Evolutionary conservation across 352 stramenopile species (phyloP), one percentile per base, ranked within the genome.

Genomic region (Pythium myriotylum): DNA sequence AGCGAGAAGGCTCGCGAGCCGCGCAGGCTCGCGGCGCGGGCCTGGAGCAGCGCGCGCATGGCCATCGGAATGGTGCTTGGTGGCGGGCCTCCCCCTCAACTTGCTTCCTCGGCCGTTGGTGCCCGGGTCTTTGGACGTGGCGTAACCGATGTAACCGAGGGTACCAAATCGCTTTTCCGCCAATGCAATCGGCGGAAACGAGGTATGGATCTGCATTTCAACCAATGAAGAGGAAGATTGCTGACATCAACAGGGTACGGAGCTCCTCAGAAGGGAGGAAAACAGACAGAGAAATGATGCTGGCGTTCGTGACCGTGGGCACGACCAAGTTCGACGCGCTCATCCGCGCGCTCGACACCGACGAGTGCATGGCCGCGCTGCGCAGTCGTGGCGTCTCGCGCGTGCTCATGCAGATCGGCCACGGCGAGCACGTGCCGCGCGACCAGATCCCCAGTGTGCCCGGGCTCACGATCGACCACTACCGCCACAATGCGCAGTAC

Each of bases 311-410:
- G 62, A 98, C 92, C 1, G 94, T 98, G 26, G 94, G 94, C n/a
- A 98, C 94, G 48, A 98, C 94, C 58, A 91, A 89, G 56, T 98
- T 98, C 67, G 91, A 98, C 48, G 84, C 76, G 56, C 74, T 98
- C 19, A 71, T 98, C n/a, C 49, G 67, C 47, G 78, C 84, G 57
- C 65, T 95, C 20, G 81, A 92, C 59, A 73, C 72, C 27, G 74
- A 92, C 19, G 76, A 61, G 26, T 84, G 90, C 42, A 60, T 91
- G 27, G 42, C 58, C 12, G 70, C 62, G 48, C 65, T 97, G 29
- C 60, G 52, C 20, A 64, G 57, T 6, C 71, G 77, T n/a, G 89
- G 87, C 24, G 93, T 83, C 62, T 80, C 62, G 5, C 65, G 65
- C 20, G 53, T 96, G 54, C 74, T 80, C 12, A 73, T 95, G 68